Evolutionary conservation across 164 flowering plant species (phyloP), one percentile per base, ranked within the genome.

Genomic region (Akebia trifoliata): DNA sequence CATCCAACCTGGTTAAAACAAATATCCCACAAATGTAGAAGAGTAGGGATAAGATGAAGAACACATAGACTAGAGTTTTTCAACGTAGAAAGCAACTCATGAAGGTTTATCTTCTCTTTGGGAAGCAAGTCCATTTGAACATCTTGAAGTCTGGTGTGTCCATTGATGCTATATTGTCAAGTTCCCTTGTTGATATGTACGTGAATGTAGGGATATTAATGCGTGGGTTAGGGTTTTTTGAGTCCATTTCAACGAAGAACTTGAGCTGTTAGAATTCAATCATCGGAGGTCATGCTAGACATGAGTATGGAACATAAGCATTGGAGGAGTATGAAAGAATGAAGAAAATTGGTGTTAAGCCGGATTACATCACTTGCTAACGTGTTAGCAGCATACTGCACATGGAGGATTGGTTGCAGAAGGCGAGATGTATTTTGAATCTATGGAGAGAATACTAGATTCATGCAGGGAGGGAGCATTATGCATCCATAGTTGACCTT

Each of bases 401-500:
- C 84, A 78, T 57, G 79, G 75, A 21, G 88, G 86, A 35, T 42
- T 73, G 62, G 69, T 79, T 39, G 76, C 60, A 48, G 74, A 76
- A 69, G 88, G 83, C 20, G 79, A 68, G 63, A 64, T 22, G 50
- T 36, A 54, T 26, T 85, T 85, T 50, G 9, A 30, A 1, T 54
- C 66, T 11, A 82, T 82, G 86, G 66, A 26, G 10, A 54, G 44
- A 45, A 42, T 79, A 71, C 49, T 76, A 76, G 17, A 50, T 82
- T 9, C 15, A 48, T 54, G 49, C 81, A 52, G 74, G 37, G 46
- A 36, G 64, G 56, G 82, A 80, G 67, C 90, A 81, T 54, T 82
- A 76, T 59, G 74, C 82, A 0, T 81, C 84, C 53, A 76, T 85
- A 83, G 87, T 82, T 21, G 86, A 85, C 54, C 68, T 85, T 4